Base-by-base conservation (phyloP, 768 basidiomycete species). In the Multifurca ochricompacta region DNA sequence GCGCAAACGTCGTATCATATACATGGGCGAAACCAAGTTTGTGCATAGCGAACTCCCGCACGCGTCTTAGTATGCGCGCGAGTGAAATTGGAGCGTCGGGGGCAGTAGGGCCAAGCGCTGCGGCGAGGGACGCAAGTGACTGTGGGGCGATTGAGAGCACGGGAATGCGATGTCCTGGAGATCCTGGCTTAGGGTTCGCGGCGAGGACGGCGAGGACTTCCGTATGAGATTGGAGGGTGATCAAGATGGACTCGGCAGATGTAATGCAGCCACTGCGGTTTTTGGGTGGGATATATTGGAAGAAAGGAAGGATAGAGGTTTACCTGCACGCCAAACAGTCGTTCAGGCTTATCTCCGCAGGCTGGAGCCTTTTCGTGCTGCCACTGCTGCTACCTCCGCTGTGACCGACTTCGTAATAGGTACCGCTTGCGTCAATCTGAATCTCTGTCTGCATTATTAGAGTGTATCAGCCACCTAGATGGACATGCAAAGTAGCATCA, bases 321-420 rank as follows among this genome's bases (percentile, higher is more conserved):
- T 13, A 91, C 94, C 92, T 96, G 78, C 96, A 99, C 21, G 96
- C 96, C 42, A 99, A 76, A 71, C 96, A 99, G 66, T 99, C 96
- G 61, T 96, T 98, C 63, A 99, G 70, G 66, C 85, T 98, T 61
- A 99, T 91, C 68, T 98, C 88, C 2, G 96, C 96, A 62, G 91
- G 91, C 63, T 91, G 80, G 10, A 99, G 76, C 69, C 90, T 93
- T 68, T 75, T 76, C 30, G 69, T 68, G 30, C 62, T 61, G 34
- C n/a, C n/a, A n/a, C 25, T 34, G 27, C 36, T 7, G 21, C 7
- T 44, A 25, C 30, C 37, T 18, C 28, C n/a, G 23, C 53, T 56
- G 28, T 60, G 47, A 16, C 63, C 64, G 21, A 94, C 83, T 67
- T 96, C 94, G 63, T 91, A 95, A 70, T 99, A 99, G 23, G 80